Evolutionary conservation across 2,329 filamentous ascomycete species (phyloP).

Genomic region (Fusarium scirpi): DNA sequence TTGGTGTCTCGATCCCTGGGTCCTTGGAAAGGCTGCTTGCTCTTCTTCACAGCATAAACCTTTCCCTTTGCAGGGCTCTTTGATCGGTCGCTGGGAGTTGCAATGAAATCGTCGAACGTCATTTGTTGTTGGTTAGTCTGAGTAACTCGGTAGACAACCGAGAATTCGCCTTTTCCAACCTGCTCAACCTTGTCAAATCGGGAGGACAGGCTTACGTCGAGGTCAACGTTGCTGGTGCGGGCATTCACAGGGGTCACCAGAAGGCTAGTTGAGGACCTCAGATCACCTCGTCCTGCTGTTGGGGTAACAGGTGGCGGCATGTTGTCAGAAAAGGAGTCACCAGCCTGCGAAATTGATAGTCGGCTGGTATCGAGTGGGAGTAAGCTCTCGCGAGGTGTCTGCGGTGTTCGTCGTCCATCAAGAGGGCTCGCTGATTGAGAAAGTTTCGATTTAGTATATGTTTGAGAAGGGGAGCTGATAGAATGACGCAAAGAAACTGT

Average conservation of each 20-base stretch:
- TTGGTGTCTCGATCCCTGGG: conserved; percentile 84
- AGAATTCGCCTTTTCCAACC: conserved; percentile 92
- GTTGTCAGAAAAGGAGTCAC: conserved; percentile 52
- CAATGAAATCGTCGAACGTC: conserved; percentile 56
- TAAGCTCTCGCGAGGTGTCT: conserved; percentile 81
- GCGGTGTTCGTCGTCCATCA: conserved; percentile 72
- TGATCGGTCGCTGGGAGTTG: conserved; percentile 61
- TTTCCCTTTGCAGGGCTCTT: conserved; percentile 66
- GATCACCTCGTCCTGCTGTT: conserved; percentile 70
- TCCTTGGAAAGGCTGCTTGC: conserved; percentile 82
- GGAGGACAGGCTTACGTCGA: conserved; percentile 78
- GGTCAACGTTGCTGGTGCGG: conserved; percentile 73
- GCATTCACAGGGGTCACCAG: conserved; percentile 78
- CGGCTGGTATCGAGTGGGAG: conserved; percentile 83
- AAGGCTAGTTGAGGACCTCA: conserved; percentile 61
- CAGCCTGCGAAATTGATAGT: conserved; percentile 80
- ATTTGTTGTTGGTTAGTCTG: conserved; percentile 48
- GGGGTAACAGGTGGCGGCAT: conserved; percentile 80
- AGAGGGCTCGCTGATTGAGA: conserved; percentile 71
- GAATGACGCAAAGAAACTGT: conserved; percentile 46
- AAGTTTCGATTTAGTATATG: conserved; percentile 64
- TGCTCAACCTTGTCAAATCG: conserved; percentile 85
- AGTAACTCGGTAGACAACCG: conserved; percentile 86
- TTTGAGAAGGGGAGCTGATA: conserved; percentile 50
- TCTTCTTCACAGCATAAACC: conserved; percentile 95